Evolutionary conservation across 2,329 filamentous ascomycete genomes (phyloP), one percentile per base, ranked within the genome.

Genomic region (Neoascochyta sp.): DNA sequence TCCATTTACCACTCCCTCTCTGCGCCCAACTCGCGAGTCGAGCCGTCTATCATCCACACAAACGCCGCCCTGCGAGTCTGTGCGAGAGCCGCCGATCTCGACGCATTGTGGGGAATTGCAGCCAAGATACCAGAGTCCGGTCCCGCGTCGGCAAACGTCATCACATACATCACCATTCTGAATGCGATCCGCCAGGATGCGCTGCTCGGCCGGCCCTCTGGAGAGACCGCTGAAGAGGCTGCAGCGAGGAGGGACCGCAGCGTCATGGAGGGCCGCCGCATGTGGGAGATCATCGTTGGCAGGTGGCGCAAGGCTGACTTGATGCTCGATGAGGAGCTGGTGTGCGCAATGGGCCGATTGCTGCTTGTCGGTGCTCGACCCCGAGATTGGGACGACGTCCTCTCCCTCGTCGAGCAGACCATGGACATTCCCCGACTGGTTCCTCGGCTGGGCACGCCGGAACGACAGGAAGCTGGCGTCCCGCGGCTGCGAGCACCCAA

Each of bases 41-140:
- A 80, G 43, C 83, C 85, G 10, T 85, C 80, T 45, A 83, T 81
- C 19, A 83, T 86, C 34, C 92, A 96, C 54, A 79, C 86, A 41
- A 98, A 98, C 57, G 86, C 89, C 7, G 78, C 88, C n/a, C 68
- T 98, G 24, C 79, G 81, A 36, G 83, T 92, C 7, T 96, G 89
- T 58, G 76, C 81, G 26, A 74, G 78, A 34, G 81, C 84, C 4
- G 61, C 71, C 9, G 82, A 95, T 54, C 72, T 94, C 60, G 87
- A 95, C 45, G 76, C 81, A 10, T 67, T 96, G 46, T 94, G 92
- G 71, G 74, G 75, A 32, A 74, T 95, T 42, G 77, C 81, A 23
- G 74, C 78, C n/a, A 78, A 80, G 17, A 73, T 90, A 34, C 82
- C 88, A 10, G 74, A 80, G 9, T 65, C 59, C 7, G 82, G 78